phyloP scores from a whole-genome alignment of 2,329 filamentous ascomycete genomes.

The Alternaria burnsii region DNA sequence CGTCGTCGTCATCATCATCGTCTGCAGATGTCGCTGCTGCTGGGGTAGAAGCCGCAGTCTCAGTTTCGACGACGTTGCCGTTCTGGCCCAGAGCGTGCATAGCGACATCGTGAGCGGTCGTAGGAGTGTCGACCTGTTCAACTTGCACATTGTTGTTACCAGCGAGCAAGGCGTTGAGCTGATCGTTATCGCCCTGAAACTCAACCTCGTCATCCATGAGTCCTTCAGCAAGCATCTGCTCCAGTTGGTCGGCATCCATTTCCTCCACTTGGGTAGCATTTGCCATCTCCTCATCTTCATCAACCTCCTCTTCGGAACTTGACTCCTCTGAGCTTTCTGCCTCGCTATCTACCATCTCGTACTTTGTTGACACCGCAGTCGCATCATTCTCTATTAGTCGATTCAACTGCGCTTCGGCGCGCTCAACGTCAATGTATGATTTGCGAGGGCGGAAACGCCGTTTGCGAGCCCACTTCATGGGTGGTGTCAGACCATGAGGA shows the following conservation, averaged over 20 bases:
- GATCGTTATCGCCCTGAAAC: slow-evolving; percentile 41
- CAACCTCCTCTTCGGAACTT: slow-evolving; percentile 49
- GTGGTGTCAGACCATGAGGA: slow-evolving; percentile 86
- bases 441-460: slow-evolving; percentile 84
- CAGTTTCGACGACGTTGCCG: slow-evolving; percentile 38
- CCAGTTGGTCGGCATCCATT: slow-evolving; percentile 50
- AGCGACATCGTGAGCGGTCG: slow-evolving; percentile 48
- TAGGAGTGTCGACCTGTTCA: slow-evolving; percentile 45
- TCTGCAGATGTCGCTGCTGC: slow-evolving; percentile 48
- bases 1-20: slow-evolving; percentile 56
- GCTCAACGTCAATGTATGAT: slow-evolving; percentile 82
- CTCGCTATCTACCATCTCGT: slow-evolving; percentile 63
- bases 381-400: slow-evolving; percentile 76
- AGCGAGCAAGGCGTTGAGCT: slow-evolving; percentile 42
- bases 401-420: slow-evolving; percentile 82
- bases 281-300: slow-evolving; percentile 52
- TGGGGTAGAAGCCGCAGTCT: slow-evolving; percentile 44
- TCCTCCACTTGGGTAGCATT: slow-evolving; percentile 52
- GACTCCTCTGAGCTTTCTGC: slow-evolving; percentile 56
- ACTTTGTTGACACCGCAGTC: slow-evolving; percentile 62
- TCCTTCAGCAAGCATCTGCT: slow-evolving; percentile 41
- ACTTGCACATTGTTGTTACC: slow-evolving; percentile 38
- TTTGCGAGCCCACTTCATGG: slow-evolving; percentile 85
- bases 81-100: slow-evolving; percentile 48
- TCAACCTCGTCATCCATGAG: slow-evolving; percentile 50